phyloP scores from a whole-genome alignment of 2,329 filamentous ascomycete genomes.

The Pseudogymnoascus sp. region DNA sequence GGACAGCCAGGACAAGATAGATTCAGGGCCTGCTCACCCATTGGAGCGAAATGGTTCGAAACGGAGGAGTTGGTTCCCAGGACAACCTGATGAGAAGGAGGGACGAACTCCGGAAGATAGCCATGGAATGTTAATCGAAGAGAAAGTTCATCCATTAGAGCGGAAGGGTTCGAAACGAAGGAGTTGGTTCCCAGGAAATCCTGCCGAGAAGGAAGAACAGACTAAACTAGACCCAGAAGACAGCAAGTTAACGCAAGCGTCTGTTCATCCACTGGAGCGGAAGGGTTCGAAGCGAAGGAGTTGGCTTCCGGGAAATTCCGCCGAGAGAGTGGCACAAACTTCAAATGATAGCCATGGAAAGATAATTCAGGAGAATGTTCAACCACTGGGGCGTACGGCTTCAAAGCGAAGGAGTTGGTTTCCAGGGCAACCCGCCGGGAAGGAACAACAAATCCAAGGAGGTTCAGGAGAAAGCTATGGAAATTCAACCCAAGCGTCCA shows the following conservation, averaged over 20 bases:
- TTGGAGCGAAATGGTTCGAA: not conserved
- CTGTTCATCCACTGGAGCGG: not conserved
- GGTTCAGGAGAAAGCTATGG: not conserved
- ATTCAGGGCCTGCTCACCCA: not conserved
- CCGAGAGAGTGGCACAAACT: not conserved
- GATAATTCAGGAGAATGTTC: not conserved
- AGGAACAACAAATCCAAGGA: not conserved
- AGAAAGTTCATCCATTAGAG: not conserved
- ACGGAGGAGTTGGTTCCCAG: not conserved
- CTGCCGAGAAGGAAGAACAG: not conserved
- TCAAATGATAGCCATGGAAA: not conserved
- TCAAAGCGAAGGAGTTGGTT: not conserved
- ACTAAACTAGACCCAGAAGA: not conserved
- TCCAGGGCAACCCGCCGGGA: not conserved
- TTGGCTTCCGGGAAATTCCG: not conserved
- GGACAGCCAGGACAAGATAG: not conserved
- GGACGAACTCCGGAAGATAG: not conserved
- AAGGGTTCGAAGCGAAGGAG: not conserved
- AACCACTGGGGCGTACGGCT: not conserved
- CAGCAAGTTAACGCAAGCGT: not conserved
- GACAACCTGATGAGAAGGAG: not conserved
- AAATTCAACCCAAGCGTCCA: not conserved
- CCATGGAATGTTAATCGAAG: not conserved
- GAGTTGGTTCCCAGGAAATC: not conserved
- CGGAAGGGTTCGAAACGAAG: not conserved